Evolutionary conservation across 257 asterid species (phyloP).

Genomic region (Salvia hispanica): DNA sequence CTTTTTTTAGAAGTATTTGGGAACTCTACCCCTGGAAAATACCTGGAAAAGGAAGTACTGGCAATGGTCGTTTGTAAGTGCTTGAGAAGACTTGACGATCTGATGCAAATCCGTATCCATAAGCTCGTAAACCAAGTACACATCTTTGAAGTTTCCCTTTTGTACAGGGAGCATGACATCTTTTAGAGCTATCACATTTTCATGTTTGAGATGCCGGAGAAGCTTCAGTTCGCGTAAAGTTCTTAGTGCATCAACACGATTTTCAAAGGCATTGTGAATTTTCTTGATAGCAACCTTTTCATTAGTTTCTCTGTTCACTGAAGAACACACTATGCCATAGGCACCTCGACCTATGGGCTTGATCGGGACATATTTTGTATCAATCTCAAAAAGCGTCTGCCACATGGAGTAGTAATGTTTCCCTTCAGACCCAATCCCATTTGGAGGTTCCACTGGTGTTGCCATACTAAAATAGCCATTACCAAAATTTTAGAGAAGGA

Average conservation of each 20-base stretch:
- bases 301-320: constrained; percentile 54
- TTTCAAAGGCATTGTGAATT: constrained; percentile 60
- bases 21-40: not conserved
- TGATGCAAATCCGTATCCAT: constrained; percentile 71
- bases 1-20: too few relatives aligned
- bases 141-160: constrained; percentile 56
- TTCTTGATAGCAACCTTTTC: constrained; percentile 68
- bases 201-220: constrained; percentile 60
- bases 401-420: constrained; percentile 70
- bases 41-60: constrained; percentile 71
- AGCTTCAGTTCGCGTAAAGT: constrained; percentile 67
- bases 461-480: constrained; percentile 45
- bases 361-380: constrained; percentile 61
- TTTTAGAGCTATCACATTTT: constrained; percentile 60
- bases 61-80: constrained; percentile 62
- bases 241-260: constrained; percentile 56
- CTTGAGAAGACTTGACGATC: constrained; percentile 63
- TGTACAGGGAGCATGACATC: constrained; percentile 64
- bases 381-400: constrained; percentile 64
- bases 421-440: constrained; percentile 48
- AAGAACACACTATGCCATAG: constrained; percentile 64
- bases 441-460: constrained; percentile 60
- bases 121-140: constrained; percentile 65
- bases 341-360: constrained; percentile 74
- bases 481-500: constrained; percentile 7